Base-by-base conservation (phyloP, 2,329 filamentous ascomycete species). In the Fusarium marasasianum region DNA sequence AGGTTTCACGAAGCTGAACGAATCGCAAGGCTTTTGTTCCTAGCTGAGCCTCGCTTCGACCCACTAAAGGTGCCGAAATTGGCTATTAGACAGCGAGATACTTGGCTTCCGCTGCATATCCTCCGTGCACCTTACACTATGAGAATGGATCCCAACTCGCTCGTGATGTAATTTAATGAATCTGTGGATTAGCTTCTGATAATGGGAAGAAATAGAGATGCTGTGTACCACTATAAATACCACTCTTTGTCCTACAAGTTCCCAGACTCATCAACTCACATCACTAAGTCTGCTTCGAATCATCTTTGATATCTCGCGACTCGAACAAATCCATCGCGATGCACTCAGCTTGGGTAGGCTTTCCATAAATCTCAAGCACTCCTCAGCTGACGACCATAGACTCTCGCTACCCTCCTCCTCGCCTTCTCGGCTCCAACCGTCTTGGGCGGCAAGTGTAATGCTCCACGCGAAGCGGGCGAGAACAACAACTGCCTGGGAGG, bases 211-310 rank as follows among this genome's bases (percentile, higher is more conserved):
- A 26, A 38, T 17, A 1, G 20, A 15, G 13, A 29, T 31, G 2
- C 14, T 18, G 1, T 0, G 17, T 1, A 17, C 12, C 3, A n/a
- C 5, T 17, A 41, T 60, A 60, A 60, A 53, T 33, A 4, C 14
- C 1, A 2, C 8, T 13, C 5, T 50, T 11, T 15, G 6, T 24
- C 12, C 0, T 14, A 5, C 1, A 5, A 22, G 7, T 8, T 1
- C 5, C 9, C 5, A 12, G 5, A 6, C 17, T 38, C 40, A 33
- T 33, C 15, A n/a, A 33, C 12, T 22, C 15, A 43, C 26, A 43
- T 11, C 20, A n/a, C 6, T 14, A 17, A 15, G 18, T 2, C 3
- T 22, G 8, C n/a, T 17, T 20, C 14, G 6, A 6, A 29, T 2
- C 31, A 41, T 22, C 22, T 0, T n/a, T 6, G 3, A 24, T 0